These are phyloP conservation scores for Rubroshorea leprosula DNA, from an alignment of 345 rosid species.

Conservation along the genomic window DNA sequence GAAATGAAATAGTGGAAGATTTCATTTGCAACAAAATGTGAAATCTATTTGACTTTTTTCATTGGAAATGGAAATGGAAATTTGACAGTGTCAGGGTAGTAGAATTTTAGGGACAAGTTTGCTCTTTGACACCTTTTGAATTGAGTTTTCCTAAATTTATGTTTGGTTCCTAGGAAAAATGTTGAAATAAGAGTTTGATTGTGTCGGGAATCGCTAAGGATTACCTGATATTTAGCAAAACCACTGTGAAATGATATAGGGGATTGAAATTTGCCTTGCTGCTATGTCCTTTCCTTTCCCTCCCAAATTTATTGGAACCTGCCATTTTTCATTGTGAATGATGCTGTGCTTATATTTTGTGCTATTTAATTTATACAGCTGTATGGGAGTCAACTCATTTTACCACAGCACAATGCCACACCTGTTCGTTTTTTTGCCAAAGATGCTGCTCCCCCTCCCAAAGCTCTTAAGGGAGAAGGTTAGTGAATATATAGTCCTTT, in stretches of 20 bases:
- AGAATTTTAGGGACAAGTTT: too few species aligned
- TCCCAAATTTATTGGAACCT: background rate
- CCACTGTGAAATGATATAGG: background rate
- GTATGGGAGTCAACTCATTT: conserved; percentile 36
- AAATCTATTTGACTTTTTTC: background rate
- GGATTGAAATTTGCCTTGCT: background rate
- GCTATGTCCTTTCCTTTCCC: background rate
- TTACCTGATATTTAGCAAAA: background rate
- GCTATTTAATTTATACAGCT: conserved; percentile 37
- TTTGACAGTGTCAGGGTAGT: too few species aligned
- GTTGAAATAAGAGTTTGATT: background rate
- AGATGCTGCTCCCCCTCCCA: conserved; percentile 55
- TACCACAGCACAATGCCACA: conserved; percentile 45
- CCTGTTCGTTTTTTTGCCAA: conserved; percentile 73
- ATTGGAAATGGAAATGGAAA: background rate
- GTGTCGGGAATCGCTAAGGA: too few species aligned
- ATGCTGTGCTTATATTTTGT: background rate
- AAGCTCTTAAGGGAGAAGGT: conserved; percentile 82
- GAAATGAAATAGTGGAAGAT: too few species aligned
- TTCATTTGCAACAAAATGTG: background rate
- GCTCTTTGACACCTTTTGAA: too few species aligned
- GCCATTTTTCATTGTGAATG: background rate
- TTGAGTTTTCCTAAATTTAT: too few species aligned
- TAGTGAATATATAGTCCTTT: conserved; percentile 17
- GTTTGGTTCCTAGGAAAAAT: background rate